Evolutionary conservation across 805 yeast genomes (phyloP).

Genomic region (Pichia nakasei): DNA sequence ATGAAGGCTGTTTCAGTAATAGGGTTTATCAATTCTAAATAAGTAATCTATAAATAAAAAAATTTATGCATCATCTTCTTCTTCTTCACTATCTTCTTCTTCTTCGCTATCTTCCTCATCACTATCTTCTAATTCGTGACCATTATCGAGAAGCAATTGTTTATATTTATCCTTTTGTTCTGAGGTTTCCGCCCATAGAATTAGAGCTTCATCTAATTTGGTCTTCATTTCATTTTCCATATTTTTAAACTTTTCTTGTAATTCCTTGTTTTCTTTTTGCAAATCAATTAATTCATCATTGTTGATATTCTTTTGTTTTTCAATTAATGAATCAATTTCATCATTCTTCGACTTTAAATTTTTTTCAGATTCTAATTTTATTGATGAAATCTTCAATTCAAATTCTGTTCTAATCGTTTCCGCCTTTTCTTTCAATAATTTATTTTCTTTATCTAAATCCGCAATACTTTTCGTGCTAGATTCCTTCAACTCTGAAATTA

Average conservation of each 20-base stretch:
- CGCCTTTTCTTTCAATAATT: background rate
- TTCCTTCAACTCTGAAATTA: no score
- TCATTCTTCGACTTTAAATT: background rate
- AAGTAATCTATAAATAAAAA: no score
- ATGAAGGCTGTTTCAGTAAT: no score
- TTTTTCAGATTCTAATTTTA: background rate
- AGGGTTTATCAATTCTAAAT: no score
- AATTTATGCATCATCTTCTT: background rate
- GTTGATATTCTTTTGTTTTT: background rate
- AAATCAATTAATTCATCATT: background rate
- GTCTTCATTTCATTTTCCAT: slow-evolving; percentile 5
- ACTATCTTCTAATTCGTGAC: slow-evolving; percentile 5
- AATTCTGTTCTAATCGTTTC: background rate
- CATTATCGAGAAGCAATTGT: slow-evolving; percentile 3
- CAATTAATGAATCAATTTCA: background rate
- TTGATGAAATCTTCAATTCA: background rate
- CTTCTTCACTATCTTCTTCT: background rate
- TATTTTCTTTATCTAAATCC: background rate
- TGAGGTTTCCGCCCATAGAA: slow-evolving; percentile 9
- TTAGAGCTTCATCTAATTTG: slow-evolving; percentile 11
- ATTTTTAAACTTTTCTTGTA: background rate
- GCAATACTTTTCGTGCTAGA: no score
- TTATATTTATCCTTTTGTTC: slow-evolving; percentile 10
- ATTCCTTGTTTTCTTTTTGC: background rate
- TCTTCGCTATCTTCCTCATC: slow-evolving; percentile 7